phyloP scores from a whole-genome alignment of 768 basidiomycete genomes.

The Cystofilobasidium bisporidii region DNA sequence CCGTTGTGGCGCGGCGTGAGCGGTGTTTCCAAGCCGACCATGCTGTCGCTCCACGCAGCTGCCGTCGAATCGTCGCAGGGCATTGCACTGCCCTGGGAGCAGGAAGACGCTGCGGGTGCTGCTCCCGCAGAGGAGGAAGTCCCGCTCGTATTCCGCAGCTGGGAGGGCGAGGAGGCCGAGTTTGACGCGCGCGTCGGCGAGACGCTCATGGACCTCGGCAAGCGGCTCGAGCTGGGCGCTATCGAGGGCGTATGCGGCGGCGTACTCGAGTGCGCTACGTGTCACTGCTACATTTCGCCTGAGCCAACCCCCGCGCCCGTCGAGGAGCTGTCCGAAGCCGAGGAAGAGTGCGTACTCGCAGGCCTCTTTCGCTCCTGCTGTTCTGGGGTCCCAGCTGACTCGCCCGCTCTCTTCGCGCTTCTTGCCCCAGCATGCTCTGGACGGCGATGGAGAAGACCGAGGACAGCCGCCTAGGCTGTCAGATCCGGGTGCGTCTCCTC shows the following conservation, averaged over 20 bases:
- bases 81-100: neutral
- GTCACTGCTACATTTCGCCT: conserved; percentile 15
- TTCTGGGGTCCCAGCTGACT: neutral
- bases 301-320: conserved; percentile 16
- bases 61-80: conserved; percentile 1
- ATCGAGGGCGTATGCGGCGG: conserved; percentile 26
- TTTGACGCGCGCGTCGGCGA: conserved; percentile 15
- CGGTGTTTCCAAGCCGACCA: conserved; percentile 8
- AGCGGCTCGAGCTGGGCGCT: conserved; percentile 20
- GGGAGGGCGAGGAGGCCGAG: conserved; percentile 23
- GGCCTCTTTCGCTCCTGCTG: neutral
- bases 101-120: neutral
- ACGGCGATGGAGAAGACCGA: conserved; percentile 22
- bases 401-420: neutral
- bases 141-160: conserved; percentile 17
- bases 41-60: neutral
- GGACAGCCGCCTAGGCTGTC: conserved; percentile 14
- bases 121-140: neutral
- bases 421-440: conserved; percentile 25
- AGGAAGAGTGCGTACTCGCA: conserved; percentile 17
- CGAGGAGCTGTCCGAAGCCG: neutral
- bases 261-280: conserved; percentile 25
- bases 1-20: conserved; percentile 22
- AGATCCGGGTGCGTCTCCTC: conserved; percentile 22
- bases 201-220: conserved; percentile 27